Evolutionary conservation across 371 early-diverging fungal genomes (phyloP).

Genomic region (Rhizopus microsporus): DNA sequence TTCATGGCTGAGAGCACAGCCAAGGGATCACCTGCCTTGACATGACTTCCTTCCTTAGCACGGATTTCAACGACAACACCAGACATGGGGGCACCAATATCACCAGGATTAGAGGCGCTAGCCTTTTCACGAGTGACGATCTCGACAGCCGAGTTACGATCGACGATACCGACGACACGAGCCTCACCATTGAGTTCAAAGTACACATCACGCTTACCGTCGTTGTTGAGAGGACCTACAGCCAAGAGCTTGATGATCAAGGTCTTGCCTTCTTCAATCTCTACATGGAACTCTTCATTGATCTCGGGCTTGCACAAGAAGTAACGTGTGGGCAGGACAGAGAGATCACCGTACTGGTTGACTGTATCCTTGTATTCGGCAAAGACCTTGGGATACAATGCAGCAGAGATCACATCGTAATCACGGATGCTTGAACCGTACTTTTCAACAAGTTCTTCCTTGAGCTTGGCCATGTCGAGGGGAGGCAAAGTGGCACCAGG

Average conservation of each 20-base stretch:
- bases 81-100: conserved; percentile 95
- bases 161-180: conserved; percentile 77
- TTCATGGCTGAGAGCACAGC: conserved; percentile 95
- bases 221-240: conserved; percentile 79
- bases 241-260: conserved; percentile 89
- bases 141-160: conserved; percentile 63
- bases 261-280: conserved; percentile 88
- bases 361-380: conserved; percentile 79
- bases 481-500: conserved; percentile 85
- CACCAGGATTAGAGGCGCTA: conserved; percentile 71
- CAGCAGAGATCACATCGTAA: conserved; percentile 84
- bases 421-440: conserved; percentile 79
- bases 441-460: conserved; percentile 72
- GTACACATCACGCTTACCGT: conserved; percentile 90
- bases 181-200: conserved; percentile 95
- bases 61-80: conserved; percentile 92
- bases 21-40: conserved; percentile 89
- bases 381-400: conserved; percentile 93
- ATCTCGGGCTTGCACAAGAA: conserved; percentile 86
- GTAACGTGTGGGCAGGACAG: conserved; percentile 86
- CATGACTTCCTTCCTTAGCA: conserved; percentile 74
- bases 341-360: conserved; percentile 82
- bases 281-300: conserved; percentile 85
- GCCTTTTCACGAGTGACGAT: conserved; percentile 77
- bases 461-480: conserved; percentile 76